Evolutionary conservation across 2,329 filamentous ascomycete genomes (phyloP).

Genomic region (Aspergillus fumigatiaffinis): DNA sequence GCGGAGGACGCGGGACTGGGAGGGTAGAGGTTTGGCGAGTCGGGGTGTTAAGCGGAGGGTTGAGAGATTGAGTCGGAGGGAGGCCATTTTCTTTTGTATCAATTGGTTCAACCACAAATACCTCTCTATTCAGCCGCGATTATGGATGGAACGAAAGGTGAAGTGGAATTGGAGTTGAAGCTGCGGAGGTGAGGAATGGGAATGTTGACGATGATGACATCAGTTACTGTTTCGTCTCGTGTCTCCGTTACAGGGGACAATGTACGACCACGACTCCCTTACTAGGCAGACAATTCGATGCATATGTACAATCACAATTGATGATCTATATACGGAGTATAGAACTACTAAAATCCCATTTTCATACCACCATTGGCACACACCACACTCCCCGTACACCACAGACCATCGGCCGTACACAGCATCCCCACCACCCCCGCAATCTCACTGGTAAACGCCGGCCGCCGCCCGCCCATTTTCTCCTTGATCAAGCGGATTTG

Average conservation of each 20-base stretch:
- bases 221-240: background rate
- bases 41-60: background rate
- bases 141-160: background rate
- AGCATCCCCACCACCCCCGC: conserved; percentile 75
- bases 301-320: background rate
- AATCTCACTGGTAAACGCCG: conserved; percentile 66
- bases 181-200: background rate
- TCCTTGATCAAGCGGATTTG: conserved; percentile 58
- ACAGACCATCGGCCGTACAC: conserved; percentile 65
- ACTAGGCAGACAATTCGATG: too few species aligned
- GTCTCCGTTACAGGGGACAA: too few species aligned
- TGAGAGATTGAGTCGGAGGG: background rate
- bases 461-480: conserved; percentile 53
- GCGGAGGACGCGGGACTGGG: background rate
- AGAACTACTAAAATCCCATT: conserved; percentile 35
- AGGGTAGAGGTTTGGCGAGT: background rate
- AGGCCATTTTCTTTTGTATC: background rate
- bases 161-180: background rate
- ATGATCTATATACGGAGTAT: too few species aligned
- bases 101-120: background rate
- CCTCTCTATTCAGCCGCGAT: background rate
- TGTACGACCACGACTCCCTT: too few species aligned
- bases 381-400: conserved; percentile 76
- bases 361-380: conserved; percentile 77
- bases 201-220: background rate